Percentiles rank a stretch among this genome's conserved stretches.
These are phyloP conservation scores for Tephrocybe sp. DNA, from an alignment of 768 basidiomycete genomes.

Conservation along the genomic window DNA sequence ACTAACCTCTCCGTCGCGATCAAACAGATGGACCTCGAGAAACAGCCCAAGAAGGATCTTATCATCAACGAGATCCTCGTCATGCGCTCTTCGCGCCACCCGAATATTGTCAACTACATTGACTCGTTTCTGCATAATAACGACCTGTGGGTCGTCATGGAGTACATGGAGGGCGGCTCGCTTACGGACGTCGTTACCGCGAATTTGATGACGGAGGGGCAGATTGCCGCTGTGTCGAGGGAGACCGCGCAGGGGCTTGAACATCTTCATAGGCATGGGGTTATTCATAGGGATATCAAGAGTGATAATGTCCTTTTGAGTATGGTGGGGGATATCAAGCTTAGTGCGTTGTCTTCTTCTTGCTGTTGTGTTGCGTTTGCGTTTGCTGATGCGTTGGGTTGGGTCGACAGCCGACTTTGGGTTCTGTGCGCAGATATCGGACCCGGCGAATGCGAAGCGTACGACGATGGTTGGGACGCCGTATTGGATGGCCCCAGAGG, in stretches of 20 bases:
- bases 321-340: slow-evolving; percentile 94
- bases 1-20: slow-evolving; percentile 94
- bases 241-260: slow-evolving; percentile 92
- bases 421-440: slow-evolving; percentile 97
- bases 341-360: slow-evolving; percentile 64
- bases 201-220: slow-evolving; percentile 97
- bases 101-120: slow-evolving; percentile 99
- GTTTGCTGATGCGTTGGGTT: background rate
- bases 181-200: slow-evolving; percentile 95
- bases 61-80: slow-evolving; percentile 99
- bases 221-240: slow-evolving; percentile 94
- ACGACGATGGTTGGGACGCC: slow-evolving; percentile 99
- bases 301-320: slow-evolving; percentile 94
- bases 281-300: slow-evolving; percentile 99
- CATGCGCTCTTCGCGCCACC: slow-evolving; percentile 94
- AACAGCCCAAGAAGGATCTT: slow-evolving; percentile 98
- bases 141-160: slow-evolving; percentile 99
- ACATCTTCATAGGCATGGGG: slow-evolving; percentile 93
- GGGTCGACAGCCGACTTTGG: slow-evolving; percentile 82
- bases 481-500: slow-evolving; percentile 99
- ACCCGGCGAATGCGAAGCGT: slow-evolving; percentile 84
- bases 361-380: too few relatives aligned
- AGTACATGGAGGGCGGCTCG: slow-evolving; percentile 97
- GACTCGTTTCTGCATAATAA: slow-evolving; percentile 98
- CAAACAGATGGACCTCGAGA: slow-evolving; percentile 99